Percentiles rank a stretch among this genome's conserved stretches.
Conservation (phyloP, 2,329 filamentous ascomycete genomes). For the Waltergamsia citrina region DNA sequence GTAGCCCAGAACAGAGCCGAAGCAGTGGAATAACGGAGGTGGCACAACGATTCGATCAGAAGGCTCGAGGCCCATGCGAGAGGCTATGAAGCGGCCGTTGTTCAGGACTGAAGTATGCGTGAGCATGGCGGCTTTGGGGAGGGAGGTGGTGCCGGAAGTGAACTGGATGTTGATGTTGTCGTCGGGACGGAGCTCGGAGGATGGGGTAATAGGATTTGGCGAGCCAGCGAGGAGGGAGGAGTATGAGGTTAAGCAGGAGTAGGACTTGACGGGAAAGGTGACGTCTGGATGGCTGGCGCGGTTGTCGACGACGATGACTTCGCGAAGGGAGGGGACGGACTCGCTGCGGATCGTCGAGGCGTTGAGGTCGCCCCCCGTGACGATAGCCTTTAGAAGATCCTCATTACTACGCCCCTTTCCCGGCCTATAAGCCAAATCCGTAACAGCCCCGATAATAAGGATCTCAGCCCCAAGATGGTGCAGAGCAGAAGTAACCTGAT, state of each 20-base stretch:
- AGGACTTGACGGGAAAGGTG: conserved; percentile 31
- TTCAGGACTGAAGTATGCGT: conserved; percentile 83
- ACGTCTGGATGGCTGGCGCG: conserved; percentile 36
- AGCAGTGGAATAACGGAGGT: conserved; percentile 83
- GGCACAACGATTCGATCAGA: conserved; percentile 74
- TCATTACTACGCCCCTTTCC: conserved; percentile 44
- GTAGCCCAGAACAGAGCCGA: conserved; percentile 85
- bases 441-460: conserved; percentile 79
- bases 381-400: conserved; percentile 32
- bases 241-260: conserved; percentile 35
- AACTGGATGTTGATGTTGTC: conserved; percentile 95
- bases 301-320: conserved; percentile 74
- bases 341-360: conserved; percentile 18
- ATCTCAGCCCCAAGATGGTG: conserved; percentile 64
- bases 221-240: conserved; percentile 18
- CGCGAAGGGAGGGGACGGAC: conserved; percentile 58
- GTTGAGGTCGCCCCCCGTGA: conserved; percentile 21
- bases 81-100: conserved; percentile 77
- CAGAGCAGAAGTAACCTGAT: conserved; percentile 71
- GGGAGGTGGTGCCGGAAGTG: conserved; percentile 87
- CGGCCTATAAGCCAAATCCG: conserved; percentile 64
- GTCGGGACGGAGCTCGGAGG: conserved; percentile 38
- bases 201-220: conserved; percentile 25
- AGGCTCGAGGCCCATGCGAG: conserved; percentile 71
- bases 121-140: conserved; percentile 86